Conservation (phyloP, 306 rosid genomes). For the Cucumis hystrix region DNA sequence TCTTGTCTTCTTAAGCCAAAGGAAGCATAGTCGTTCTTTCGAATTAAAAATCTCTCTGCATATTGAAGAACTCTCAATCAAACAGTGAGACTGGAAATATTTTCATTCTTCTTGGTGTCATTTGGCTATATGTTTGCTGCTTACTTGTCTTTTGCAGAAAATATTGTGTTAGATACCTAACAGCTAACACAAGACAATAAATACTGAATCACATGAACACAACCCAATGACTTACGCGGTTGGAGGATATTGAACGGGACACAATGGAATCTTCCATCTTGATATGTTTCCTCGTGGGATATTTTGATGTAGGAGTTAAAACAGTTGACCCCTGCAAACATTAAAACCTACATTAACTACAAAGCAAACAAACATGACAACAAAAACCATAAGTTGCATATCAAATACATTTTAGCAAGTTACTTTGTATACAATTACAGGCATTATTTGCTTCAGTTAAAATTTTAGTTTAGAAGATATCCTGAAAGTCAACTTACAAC, state of each 20-base stretch:
- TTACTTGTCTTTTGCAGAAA: no score
- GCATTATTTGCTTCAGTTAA: not conserved
- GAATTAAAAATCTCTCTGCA: no score
- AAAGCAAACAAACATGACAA: slow-evolving; percentile 4
- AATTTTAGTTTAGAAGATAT: not conserved
- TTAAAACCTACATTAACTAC: slow-evolving; percentile 7
- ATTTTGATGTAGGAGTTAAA: slow-evolving; percentile 19
- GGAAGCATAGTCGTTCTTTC: no score
- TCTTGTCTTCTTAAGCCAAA: no score
- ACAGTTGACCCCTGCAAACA: slow-evolving; percentile 23
- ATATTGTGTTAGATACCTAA: no score
- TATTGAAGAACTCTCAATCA: no score
- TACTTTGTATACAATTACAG: not conserved
- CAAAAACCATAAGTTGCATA: not conserved
- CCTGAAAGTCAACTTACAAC: slow-evolving; percentile 26
- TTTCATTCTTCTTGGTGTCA: no score
- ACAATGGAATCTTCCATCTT: slow-evolving; percentile 27
- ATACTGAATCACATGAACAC: not conserved
- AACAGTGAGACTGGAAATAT: no score
- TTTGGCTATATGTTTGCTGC: no score
- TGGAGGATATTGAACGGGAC: slow-evolving; percentile 15
- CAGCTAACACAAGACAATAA: not conserved
- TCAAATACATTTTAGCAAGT: not conserved
- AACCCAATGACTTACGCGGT: slow-evolving; percentile 27
- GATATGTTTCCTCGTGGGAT: slow-evolving; percentile 31